Evolutionary conservation across 257 asterid genomes (phyloP).

Genomic region (Eucommia ulmoides): DNA sequence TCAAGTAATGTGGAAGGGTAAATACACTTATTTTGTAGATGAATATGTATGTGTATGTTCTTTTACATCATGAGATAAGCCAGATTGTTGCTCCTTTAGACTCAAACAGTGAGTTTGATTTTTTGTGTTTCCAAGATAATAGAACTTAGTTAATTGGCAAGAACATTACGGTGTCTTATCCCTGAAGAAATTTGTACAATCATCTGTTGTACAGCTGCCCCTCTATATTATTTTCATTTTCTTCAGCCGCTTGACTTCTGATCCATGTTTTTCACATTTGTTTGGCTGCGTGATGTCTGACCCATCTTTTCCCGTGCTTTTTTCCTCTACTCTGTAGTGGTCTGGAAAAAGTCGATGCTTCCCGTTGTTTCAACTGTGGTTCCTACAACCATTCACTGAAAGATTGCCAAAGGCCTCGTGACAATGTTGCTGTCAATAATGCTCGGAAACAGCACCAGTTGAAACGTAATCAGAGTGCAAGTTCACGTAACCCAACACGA

Average conservation of each 20-base stretch:
- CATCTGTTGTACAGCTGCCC: neutral
- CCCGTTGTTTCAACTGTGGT: constrained; percentile 95
- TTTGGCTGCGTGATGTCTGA: neutral
- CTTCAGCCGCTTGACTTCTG: too few relatives aligned
- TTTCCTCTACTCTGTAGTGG: constrained; percentile 31
- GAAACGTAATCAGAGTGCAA: constrained; percentile 40
- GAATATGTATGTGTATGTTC: too few relatives aligned
- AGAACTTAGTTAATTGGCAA: too few relatives aligned
- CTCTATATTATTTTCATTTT: too few relatives aligned
- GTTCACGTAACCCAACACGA: constrained; percentile 65
- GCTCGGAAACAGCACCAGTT: constrained; percentile 78
- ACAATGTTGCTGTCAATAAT: constrained; percentile 61
- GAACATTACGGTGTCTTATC: too few relatives aligned
- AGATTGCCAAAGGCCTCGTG: constrained; percentile 92
- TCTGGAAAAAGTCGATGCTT: constrained; percentile 33
- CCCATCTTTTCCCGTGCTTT: neutral
- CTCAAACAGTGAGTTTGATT: too few relatives aligned
- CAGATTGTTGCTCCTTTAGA: too few relatives aligned
- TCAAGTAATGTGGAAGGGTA: constrained; percentile 61
- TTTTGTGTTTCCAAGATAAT: too few relatives aligned
- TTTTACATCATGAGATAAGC: too few relatives aligned
- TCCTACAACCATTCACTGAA: constrained; percentile 79
- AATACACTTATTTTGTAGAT: neutral
- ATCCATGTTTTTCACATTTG: too few relatives aligned
- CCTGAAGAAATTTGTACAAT: neutral